Conservation (phyloP, 2,329 filamentous ascomycete species). For the Ophiostoma angusticollis region DNA sequence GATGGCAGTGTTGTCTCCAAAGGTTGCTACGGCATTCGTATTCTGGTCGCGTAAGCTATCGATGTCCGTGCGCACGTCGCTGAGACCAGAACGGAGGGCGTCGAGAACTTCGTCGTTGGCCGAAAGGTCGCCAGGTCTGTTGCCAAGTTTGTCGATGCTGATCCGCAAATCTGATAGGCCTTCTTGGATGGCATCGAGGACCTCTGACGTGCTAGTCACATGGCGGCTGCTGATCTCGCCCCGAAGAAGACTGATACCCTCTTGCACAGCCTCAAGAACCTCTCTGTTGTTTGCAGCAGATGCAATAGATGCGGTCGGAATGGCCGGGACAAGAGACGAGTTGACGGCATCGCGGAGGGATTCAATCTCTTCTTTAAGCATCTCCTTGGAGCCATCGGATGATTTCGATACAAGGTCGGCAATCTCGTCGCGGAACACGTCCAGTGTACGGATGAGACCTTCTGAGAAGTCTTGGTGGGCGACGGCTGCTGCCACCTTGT, state of each 20-base stretch:
- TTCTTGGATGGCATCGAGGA: conserved; percentile 80
- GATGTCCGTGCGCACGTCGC: conserved; percentile 63
- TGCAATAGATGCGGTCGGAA: conserved; percentile 25
- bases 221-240: conserved; percentile 57
- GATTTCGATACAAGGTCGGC: conserved; percentile 42
- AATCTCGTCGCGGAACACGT: conserved; percentile 56
- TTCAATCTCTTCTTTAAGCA: conserved; percentile 72
- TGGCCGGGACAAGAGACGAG: conserved; percentile 49
- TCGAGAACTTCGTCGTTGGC: conserved; percentile 84
- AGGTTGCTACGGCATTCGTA: conserved; percentile 36
- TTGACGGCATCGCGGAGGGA: conserved; percentile 68
- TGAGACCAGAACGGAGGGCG: conserved; percentile 70
- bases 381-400: conserved; percentile 44
- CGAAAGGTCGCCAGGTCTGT: conserved; percentile 71
- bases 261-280: conserved; percentile 56
- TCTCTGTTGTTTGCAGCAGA: conserved; percentile 41
- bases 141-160: conserved; percentile 63
- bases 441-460: conserved; percentile 50
- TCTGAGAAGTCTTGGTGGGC: conserved; percentile 71
- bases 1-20: conserved; percentile 38
- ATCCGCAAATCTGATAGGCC: conserved; percentile 65
- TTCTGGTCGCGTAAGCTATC: conserved; percentile 55
- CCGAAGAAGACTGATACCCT: conserved; percentile 62
- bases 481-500: conserved; percentile 54
- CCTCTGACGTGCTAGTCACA: conserved; percentile 65